phyloP scores from a whole-genome alignment of 2,329 filamentous ascomycete genomes.

The Monilinia vaccinii-corymbosi region DNA sequence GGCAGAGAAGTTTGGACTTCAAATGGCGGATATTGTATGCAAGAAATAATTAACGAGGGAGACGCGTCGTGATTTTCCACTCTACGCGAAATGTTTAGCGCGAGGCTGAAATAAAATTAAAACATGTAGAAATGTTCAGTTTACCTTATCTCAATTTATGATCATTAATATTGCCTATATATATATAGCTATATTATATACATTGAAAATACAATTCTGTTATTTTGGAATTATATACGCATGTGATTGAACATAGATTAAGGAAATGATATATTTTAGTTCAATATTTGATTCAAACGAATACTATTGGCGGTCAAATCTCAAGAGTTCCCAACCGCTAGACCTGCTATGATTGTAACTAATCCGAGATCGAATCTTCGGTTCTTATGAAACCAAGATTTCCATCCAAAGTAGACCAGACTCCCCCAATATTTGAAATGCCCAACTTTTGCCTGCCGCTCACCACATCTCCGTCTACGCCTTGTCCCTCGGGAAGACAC shows the following conservation, averaged over 20 bases:
- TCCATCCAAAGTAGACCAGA: slow-evolving; percentile 28
- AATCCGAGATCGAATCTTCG: slow-evolving; percentile 9
- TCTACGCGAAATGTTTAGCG: slow-evolving; percentile 7
- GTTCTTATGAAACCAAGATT: slow-evolving; percentile 26
- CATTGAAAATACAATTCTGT: not conserved
- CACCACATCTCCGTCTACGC: not conserved
- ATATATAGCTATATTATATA: too few relatives aligned
- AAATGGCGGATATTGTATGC: not conserved
- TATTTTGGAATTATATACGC: not conserved
- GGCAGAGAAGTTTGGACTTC: not conserved
- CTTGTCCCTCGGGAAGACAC: not conserved
- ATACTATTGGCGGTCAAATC: not conserved
- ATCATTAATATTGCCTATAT: too few relatives aligned
- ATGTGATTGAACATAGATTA: not conserved
- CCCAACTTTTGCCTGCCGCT: not conserved
- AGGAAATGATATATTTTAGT: not conserved
- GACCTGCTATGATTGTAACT: not conserved
- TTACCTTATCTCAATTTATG: not conserved
- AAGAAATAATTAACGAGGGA: not conserved
- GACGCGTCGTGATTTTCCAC: slow-evolving; percentile 11
- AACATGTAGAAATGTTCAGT: not conserved
- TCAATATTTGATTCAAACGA: not conserved
- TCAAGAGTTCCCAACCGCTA: not conserved
- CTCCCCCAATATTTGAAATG: slow-evolving; percentile 13
- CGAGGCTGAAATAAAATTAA: not conserved